A percentile compares a stretch with the other conserved stretches of the same genome.
These are phyloP conservation scores for Blastomyces parvus DNA, from an alignment of 2,329 filamentous ascomycete genomes.

Conservation along the genomic window DNA sequence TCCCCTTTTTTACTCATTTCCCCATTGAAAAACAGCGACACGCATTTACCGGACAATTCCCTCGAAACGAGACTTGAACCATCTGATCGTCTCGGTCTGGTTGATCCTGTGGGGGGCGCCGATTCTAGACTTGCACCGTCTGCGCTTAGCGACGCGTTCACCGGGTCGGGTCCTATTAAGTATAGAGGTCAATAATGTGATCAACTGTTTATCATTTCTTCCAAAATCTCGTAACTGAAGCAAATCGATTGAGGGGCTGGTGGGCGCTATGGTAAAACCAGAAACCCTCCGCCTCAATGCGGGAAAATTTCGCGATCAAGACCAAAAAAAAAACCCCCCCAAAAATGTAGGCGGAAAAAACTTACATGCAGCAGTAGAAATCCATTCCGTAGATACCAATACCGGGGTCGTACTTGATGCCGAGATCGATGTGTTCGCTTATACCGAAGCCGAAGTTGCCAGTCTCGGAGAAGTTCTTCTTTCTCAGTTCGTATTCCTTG, in stretches of 20 bases:
- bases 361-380: constrained; percentile 99
- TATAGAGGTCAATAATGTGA: constrained; percentile 22
- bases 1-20: constrained; percentile 42
- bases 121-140: constrained; percentile 77
- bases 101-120: constrained; percentile 87
- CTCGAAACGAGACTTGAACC: constrained; percentile 95
- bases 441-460: constrained; percentile 99
- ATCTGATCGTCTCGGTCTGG: constrained; percentile 92
- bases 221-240: background rate
- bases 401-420: constrained; percentile 98
- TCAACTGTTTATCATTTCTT: background rate
- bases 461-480: constrained; percentile 99
- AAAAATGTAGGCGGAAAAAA: too few relatives aligned
- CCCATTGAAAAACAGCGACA: constrained; percentile 27
- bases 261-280: background rate
- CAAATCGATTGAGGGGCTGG: background rate
- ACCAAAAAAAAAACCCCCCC: too few relatives aligned
- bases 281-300: background rate
- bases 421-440: constrained; percentile 99
- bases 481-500: constrained; percentile 99
- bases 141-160: constrained; percentile 93
- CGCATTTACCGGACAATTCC: constrained; percentile 88
- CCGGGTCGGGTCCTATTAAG: constrained; percentile 71
- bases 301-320: background rate
- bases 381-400: constrained; percentile 99